Base-by-base conservation (phyloP, 306 rosid species). In the Psophocarpus tetragonolobus region DNA sequence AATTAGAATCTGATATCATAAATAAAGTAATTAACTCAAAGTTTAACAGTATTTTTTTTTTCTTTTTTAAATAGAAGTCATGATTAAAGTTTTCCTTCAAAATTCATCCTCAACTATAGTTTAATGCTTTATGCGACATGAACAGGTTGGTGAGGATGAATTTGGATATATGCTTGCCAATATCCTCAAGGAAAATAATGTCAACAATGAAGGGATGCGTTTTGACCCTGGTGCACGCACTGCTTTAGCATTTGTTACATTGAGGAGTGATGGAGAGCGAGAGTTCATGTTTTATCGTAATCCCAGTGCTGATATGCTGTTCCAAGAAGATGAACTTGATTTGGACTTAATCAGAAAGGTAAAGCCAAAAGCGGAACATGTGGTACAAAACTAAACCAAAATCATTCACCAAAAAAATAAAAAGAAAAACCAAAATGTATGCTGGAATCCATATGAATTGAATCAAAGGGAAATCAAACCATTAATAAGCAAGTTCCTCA, bases 211-310 rank as follows among this genome's bases (percentile, higher is more conserved):
- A 86, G 98, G 97, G 80, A 61, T 92, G 91, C 89, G 90, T 71
- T 95, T 92, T 80, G 98, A 95, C 87, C 87, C 97, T 61, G 93
- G 91, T 65, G 98, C 97, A 42, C 90, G 98, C 30, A 95, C 98
- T 39, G 97, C 98, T 71, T 91, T 95, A 73, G 98, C 97, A 76
- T 95, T 95, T 87, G 98, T 95, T 83, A 95, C 98, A 9, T 47
- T 95, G 78, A 89, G 80, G 86, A 89, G 70, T 20, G 90, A 95
- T 75, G 98, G 98, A 82, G 97, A 95, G 78, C 91, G 97, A 35
- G 98, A 92, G 84, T 95, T 95, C 97, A 92, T 95, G 98, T 95
- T 95, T 88, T 95, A 89, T 74, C 97, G 98, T 69, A 94, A 94
- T 76, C 98, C 98, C 35, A 92, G 97, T 81, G 97, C 98, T 77